phyloP scores from a whole-genome alignment of 495 filamentous ascomycete genomes.

The Jackrogersella minutella region DNA sequence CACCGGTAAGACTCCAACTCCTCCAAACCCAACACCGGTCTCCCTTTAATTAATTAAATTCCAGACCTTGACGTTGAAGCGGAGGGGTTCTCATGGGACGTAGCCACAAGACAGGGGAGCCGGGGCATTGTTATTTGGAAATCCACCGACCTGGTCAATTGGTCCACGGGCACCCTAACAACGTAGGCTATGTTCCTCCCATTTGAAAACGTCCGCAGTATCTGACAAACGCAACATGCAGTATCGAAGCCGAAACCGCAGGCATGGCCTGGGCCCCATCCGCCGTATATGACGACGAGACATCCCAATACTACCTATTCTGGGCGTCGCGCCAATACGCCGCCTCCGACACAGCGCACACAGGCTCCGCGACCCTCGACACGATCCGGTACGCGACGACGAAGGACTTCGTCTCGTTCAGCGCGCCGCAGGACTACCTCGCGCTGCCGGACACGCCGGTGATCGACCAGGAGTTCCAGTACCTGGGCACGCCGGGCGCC shows the following conservation, averaged over 20 bases:
- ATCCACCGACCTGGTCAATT: slow-evolving; percentile 46
- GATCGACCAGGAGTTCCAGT: slow-evolving; percentile 49
- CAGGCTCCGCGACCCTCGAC: slow-evolving; percentile 33
- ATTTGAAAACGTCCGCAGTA: background rate
- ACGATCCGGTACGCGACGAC: slow-evolving; percentile 46
- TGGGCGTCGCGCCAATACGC: slow-evolving; percentile 45
- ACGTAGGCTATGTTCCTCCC: slow-evolving; percentile 6
- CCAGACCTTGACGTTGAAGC: slow-evolving; percentile 32
- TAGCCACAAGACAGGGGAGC: slow-evolving; percentile 45
- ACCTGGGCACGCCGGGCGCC: slow-evolving; percentile 39
- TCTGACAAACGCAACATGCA: slow-evolving; percentile 10
- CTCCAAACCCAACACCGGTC: background rate
- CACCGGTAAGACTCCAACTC: slow-evolving; percentile 19
- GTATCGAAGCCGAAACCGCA: slow-evolving; percentile 46
- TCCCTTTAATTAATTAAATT: background rate
- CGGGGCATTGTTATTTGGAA: slow-evolving; percentile 51
- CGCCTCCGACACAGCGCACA: slow-evolving; percentile 38
- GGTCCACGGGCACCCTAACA: slow-evolving; percentile 28
- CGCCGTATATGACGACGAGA: slow-evolving; percentile 48
- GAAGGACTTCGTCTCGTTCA: slow-evolving; percentile 42
- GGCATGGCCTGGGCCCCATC: slow-evolving; percentile 54
- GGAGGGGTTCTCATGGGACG: slow-evolving; percentile 47
- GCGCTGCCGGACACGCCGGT: slow-evolving; percentile 40
- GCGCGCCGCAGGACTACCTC: slow-evolving; percentile 40
- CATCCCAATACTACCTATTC: slow-evolving; percentile 48